A percentile compares a stretch with the other conserved stretches of the same genome.
Evolutionary conservation across 2,329 filamentous ascomycete species (phyloP).

Genomic region (Hysterium pulicare): DNA sequence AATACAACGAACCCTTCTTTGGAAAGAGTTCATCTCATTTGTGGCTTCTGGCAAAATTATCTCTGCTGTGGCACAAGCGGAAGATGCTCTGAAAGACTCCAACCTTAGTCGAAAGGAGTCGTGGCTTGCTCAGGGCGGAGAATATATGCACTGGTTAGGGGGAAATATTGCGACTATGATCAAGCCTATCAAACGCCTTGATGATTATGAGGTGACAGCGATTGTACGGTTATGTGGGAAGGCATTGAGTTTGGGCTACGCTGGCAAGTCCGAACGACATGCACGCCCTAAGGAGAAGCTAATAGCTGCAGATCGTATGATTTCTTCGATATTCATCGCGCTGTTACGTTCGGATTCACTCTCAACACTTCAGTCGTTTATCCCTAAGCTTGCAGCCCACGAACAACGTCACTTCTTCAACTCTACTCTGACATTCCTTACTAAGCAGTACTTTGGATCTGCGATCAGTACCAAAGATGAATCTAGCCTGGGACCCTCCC

Average conservation of each 20-base stretch:
- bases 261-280: slow-evolving; percentile 47
- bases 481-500: slow-evolving; percentile 12
- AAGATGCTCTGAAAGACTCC: slow-evolving; percentile 45
- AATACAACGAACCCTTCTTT: slow-evolving; percentile 52
- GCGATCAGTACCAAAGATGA: slow-evolving; percentile 12
- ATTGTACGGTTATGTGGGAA: slow-evolving; percentile 51
- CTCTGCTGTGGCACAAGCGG: slow-evolving; percentile 58
- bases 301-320: slow-evolving; percentile 12
- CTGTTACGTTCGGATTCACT: slow-evolving; percentile 2
- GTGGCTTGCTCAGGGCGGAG: slow-evolving; percentile 64
- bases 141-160: slow-evolving; percentile 71
- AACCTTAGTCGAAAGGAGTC: slow-evolving; percentile 16
- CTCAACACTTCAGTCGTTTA: slow-evolving; percentile 35
- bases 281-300: background rate
- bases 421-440: slow-evolving; percentile 24
- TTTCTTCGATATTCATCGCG: background rate
- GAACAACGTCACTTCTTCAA: slow-evolving; percentile 48
- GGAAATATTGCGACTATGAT: slow-evolving; percentile 55
- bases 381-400: slow-evolving; percentile 44
- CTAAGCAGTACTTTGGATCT: slow-evolving; percentile 19
- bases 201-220: slow-evolving; percentile 26
- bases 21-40: slow-evolving; percentile 61
- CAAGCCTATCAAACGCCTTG: slow-evolving; percentile 33
- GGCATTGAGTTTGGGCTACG: slow-evolving; percentile 68
- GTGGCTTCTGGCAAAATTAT: slow-evolving; percentile 60